These are phyloP conservation scores for Psidium friedrichsthalianum DNA, from an alignment of 345 rosid genomes.

Conservation along the genomic window DNA sequence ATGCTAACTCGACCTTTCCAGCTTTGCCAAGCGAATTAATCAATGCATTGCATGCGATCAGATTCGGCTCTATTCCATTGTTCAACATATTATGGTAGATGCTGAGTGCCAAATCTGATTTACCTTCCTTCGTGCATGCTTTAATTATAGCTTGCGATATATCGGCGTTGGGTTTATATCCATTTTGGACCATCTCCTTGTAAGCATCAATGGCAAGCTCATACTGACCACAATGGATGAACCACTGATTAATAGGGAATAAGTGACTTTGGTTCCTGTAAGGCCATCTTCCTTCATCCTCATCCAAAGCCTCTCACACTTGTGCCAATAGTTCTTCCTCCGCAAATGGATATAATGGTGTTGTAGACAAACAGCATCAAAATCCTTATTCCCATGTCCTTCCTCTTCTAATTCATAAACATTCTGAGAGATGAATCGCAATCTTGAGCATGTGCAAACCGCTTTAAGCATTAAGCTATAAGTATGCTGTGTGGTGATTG, in stretches of 20 bases:
- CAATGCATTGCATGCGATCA: slow-evolving; percentile 55
- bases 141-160: slow-evolving; percentile 47
- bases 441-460: slow-evolving; percentile 37
- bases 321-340: slow-evolving; percentile 38
- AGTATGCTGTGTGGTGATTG: slow-evolving; percentile 46
- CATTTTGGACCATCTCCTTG: slow-evolving; percentile 44
- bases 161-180: slow-evolving; percentile 38
- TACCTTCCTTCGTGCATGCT: slow-evolving; percentile 51
- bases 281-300: slow-evolving; percentile 44
- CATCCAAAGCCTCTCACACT: slow-evolving; percentile 55
- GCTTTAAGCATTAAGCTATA: slow-evolving; percentile 64
- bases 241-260: slow-evolving; percentile 53
- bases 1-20: slow-evolving; percentile 45
- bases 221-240: slow-evolving; percentile 46
- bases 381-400: slow-evolving; percentile 13
- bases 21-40: slow-evolving; percentile 63
- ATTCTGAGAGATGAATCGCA: slow-evolving; percentile 41
- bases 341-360: slow-evolving; percentile 63
- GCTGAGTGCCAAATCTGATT: slow-evolving; percentile 43
- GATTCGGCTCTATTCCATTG: slow-evolving; percentile 40
- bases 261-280: slow-evolving; percentile 53
- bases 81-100: slow-evolving; percentile 46
- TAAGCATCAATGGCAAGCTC: slow-evolving; percentile 68
- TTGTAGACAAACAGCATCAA: slow-evolving; percentile 67
- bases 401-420: slow-evolving; percentile 38